Evolutionary conservation across 345 rosid genomes (phyloP), one percentile per base, ranked within the genome.

Genomic region (Arabidopsis arenosa): DNA sequence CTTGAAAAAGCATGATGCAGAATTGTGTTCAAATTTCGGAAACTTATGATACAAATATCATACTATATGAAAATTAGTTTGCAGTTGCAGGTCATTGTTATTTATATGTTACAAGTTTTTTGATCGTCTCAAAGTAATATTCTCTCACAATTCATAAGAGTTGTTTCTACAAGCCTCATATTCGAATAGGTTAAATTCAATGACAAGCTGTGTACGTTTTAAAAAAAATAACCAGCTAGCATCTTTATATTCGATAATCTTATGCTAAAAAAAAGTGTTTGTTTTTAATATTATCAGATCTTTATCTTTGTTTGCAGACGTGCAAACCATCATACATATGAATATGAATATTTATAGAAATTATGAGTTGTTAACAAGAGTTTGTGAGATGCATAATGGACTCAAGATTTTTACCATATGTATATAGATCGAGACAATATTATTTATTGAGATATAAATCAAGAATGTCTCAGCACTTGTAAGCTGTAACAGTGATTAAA

Each of bases 281-380:
- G 28, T 14, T 18, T 15, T 11, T 17, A 39, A 49, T 15, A 41
- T 30, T 23, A 44, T 73, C 63, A 64, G 5, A 13, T 14, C 47
- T 44, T 35, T 56, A 7, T 23, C 47, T 17, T 47, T 14, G 13
- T 47, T 47, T 74, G 23, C 45, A 49, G 72, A 74, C 78, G 66
- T 74, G 78, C 59, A 47, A 47, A 36, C 66, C 72, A 74, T 45
- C 4, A 43, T 14, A 39, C 4, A 28, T 53, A 41, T 45, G 55
- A 28, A 43, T 4, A 43, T 43, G 45, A 28, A 28, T 28, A 23
- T 23, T 13, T 43, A 40, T 55, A 67, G 26, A 23, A 14, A 45
- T 64, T 11, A 48, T 48, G 75, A 48, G 37, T 60, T 45, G 45
- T 32, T 35, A 70, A 21, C 59, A 18, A 18, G 15, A 43, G 26